These are phyloP conservation scores for Lasiodiplodia hormozganensis DNA, from an alignment of 2,329 filamentous ascomycete genomes.

Conservation along the genomic window DNA sequence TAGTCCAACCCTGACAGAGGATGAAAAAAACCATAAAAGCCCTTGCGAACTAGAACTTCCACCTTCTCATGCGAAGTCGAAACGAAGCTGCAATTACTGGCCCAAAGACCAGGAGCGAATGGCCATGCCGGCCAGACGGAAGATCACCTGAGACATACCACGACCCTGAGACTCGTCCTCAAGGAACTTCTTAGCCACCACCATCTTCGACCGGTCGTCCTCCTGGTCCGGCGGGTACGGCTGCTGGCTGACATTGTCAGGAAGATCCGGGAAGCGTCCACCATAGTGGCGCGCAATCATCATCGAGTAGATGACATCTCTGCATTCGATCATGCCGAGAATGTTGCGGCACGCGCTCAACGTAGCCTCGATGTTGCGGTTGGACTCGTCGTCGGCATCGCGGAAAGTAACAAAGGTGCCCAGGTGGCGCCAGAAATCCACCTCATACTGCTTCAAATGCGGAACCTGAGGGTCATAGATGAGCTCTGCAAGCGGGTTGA, in stretches of 20 bases:
- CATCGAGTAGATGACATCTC: slow-evolving; percentile 89
- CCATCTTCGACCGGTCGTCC: slow-evolving; percentile 51
- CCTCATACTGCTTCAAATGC: slow-evolving; percentile 55
- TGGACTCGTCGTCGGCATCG: slow-evolving; percentile 64
- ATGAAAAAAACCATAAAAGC: slow-evolving; percentile 17
- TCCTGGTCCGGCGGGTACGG: slow-evolving; percentile 40
- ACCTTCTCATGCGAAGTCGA: slow-evolving; percentile 3
- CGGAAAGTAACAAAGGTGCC: slow-evolving; percentile 73
- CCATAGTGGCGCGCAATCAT: slow-evolving; percentile 79
- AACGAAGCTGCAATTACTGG: slow-evolving; percentile 18
- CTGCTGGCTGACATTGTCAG: slow-evolving; percentile 45
- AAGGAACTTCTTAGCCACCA: slow-evolving; percentile 57
- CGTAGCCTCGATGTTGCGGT: slow-evolving; percentile 69
- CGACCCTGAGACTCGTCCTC: slow-evolving; percentile 51
- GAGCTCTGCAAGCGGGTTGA: slow-evolving; percentile 64
- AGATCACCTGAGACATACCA: slow-evolving; percentile 56
- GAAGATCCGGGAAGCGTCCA: slow-evolving; percentile 60
- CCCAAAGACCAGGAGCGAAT: slow-evolving; percentile 50
- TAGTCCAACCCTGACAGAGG: slow-evolving; percentile 26
- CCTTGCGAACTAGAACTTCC: background rate
- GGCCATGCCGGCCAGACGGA: slow-evolving; percentile 58
- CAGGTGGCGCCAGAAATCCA: slow-evolving; percentile 83
- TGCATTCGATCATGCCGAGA: slow-evolving; percentile 81
- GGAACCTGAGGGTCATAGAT: slow-evolving; percentile 53
- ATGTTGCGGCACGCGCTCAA: slow-evolving; percentile 71